A percentile compares a stretch with the other conserved stretches of the same genome.
These are phyloP conservation scores for Pseudocercospora pini-densiflorae DNA, from an alignment of 2,329 filamentous ascomycete genomes.

Conservation along the genomic window DNA sequence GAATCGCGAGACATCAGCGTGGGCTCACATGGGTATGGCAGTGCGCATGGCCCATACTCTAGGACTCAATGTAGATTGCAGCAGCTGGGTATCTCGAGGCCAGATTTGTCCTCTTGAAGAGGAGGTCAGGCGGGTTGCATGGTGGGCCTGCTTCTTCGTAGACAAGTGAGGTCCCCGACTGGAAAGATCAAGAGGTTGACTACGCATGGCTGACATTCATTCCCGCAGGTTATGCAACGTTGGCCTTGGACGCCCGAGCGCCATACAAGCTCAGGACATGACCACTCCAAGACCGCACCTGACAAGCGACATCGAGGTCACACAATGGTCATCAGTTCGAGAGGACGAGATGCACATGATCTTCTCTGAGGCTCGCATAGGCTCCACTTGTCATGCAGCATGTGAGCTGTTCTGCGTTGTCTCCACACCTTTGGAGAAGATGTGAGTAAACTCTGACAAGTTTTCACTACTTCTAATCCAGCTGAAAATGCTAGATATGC, in stretches of 20 bases:
- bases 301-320: not conserved
- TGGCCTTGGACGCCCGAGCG: not conserved
- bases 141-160: not conserved
- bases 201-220: not conserved
- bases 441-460: not conserved
- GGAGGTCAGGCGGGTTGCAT: not conserved
- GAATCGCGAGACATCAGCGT: not conserved
- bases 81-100: not conserved
- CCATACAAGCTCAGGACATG: not conserved
- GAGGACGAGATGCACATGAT: not conserved
- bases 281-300: not conserved
- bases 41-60: not conserved
- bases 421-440: not conserved
- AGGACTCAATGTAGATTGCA: not conserved
- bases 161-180: not conserved
- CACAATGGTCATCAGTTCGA: not conserved
- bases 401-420: not conserved
- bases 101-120: not conserved
- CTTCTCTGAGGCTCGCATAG: not conserved
- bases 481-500: not conserved
- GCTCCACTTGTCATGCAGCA: not conserved
- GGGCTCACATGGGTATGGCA: not conserved
- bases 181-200: not conserved
- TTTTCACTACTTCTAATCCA: not conserved
- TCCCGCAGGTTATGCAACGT: not conserved